Evolutionary conservation across 352 stramenopile genomes (phyloP), one percentile per base, ranked within the genome.

Genomic region (Globisporangium ultimum): DNA sequence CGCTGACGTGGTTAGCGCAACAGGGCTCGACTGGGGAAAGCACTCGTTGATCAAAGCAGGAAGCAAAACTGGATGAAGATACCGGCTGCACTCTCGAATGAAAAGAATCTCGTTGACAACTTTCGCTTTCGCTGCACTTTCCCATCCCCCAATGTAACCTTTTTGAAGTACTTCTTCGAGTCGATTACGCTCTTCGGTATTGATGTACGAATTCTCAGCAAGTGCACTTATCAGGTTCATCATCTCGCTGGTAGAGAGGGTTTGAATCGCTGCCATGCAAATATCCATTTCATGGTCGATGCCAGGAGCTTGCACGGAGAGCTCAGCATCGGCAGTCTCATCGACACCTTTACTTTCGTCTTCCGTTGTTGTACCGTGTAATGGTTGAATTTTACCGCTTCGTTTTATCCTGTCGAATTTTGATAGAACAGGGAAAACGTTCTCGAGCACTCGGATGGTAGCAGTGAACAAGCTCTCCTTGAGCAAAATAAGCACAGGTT

Each of bases 101-200:
- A 92, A 91, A 6, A 75, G 75, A 38, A 95, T 64, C 52, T 91
- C 88, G 4, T 67, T 65, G 28, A 91, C 21, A 4, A 95, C 80
- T 21, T 81, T 78, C 3, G 66, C 22, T 60, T 91, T 91, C 24
- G 84, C 82, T 1, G 74, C 86, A 18, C 60, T 72, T 54, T 91
- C 84, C 84, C 84, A 91, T 2, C 81, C 80, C 46, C 80, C 82
- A 24, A 93, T 91, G 49, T 91, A 91, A 0, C 84, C 84, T 45
- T 89, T 88, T 48, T 91, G 84, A 8, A 93, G 72, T 28, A 93
- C 64, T 54, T 91, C 82, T 61, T 87, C 80, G 61, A 93, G 85
- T 10, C 74, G 69, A 62, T 83, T 67, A 6, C 72, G 61, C 61
- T 93, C 84, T n/a, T 89, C 78, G 4, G 55, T 65, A 45, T 86